Evolutionary conservation across 2,329 filamentous ascomycete species (phyloP), one percentile per base, ranked within the genome.

Genomic region (Neoascochyta sp.): DNA sequence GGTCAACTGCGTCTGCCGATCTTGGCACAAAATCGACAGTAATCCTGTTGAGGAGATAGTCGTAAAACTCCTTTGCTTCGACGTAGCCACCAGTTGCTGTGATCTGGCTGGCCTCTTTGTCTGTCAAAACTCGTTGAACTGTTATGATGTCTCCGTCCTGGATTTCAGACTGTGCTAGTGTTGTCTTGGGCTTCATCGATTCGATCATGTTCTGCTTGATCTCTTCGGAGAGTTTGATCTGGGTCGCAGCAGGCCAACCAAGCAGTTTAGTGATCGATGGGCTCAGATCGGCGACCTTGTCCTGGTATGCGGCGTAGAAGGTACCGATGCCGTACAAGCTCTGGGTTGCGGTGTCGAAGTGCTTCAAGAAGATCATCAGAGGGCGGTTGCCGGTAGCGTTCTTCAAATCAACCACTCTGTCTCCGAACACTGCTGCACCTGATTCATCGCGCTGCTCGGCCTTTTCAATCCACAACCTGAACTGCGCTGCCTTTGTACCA

Each of bases 121-220:
- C 71, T 15, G 62, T 63, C 19, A 76, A 65, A 15, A 74, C 68
- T 37, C 78, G 77, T 60, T 98, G 92, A 66, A 96, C 95, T 57
- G 89, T 95, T 34, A 98, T 80, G 47, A 98, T 94, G 56, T 98
- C 92, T 27, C 92, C 92, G 52, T 98, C 90, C 59, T 96, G 90
- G 14, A 98, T 83, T 61, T 98, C 93, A 2, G 92, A 92, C 37
- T 86, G 81, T 45, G 88, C 85, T 37, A 98, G 74, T 0, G 88
- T 87, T 55, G 87, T 80, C 67, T 95, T 96, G 0, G 82, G 76
- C 65, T 95, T 96, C 70, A 98, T 83, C 5, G 78, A 75, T 57
- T 98, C 93, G 46, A 98, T 95, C 89, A 96, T 96, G 38, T 80
- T 86, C 29, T 89, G 88, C 66, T 96, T 98, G 66, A 98, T 96